These are phyloP conservation scores for Malbranchea cinnamomea DNA, from an alignment of 2,329 filamentous ascomycete species.

Conservation along the genomic window DNA sequence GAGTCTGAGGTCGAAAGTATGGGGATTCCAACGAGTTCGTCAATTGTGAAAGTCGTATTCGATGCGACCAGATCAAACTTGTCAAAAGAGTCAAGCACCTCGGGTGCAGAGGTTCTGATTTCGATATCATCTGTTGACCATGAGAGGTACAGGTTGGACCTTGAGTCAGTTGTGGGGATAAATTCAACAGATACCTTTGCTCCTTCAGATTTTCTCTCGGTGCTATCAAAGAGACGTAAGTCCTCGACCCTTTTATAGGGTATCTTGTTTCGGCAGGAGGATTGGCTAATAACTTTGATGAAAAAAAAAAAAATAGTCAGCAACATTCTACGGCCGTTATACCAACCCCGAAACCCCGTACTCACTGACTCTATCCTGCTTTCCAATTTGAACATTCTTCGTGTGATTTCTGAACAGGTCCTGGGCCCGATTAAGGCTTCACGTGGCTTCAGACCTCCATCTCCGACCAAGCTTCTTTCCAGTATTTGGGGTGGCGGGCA, in stretches of 20 bases:
- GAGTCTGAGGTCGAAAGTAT: slow-evolving; percentile 27
- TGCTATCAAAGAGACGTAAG: slow-evolving; percentile 59
- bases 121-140: slow-evolving; percentile 57
- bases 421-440: slow-evolving; percentile 45
- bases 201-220: slow-evolving; percentile 56
- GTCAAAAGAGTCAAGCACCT: slow-evolving; percentile 17
- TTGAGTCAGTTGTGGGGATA: slow-evolving; percentile 52
- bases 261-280: neutral
- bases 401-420: slow-evolving; percentile 48
- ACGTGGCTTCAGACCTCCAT: slow-evolving; percentile 59
- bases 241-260: slow-evolving; percentile 8
- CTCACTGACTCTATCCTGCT: slow-evolving; percentile 51
- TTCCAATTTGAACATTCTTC: slow-evolving; percentile 64
- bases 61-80: slow-evolving; percentile 19
- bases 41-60: slow-evolving; percentile 23
- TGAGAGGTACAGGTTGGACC: slow-evolving; percentile 38
- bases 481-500: slow-evolving; percentile 55
- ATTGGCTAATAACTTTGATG: slow-evolving; percentile 6
- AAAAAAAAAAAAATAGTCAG: slow-evolving; percentile 38
- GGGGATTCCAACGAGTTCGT: slow-evolving; percentile 36
- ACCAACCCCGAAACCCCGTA: slow-evolving; percentile 39
- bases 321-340: slow-evolving; percentile 56
- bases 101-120: slow-evolving; percentile 35
- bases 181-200: slow-evolving; percentile 61
- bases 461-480: slow-evolving; percentile 79